Base-by-base conservation (phyloP, 352 stramenopile genomes). In the Pythium insidiosum region DNA sequence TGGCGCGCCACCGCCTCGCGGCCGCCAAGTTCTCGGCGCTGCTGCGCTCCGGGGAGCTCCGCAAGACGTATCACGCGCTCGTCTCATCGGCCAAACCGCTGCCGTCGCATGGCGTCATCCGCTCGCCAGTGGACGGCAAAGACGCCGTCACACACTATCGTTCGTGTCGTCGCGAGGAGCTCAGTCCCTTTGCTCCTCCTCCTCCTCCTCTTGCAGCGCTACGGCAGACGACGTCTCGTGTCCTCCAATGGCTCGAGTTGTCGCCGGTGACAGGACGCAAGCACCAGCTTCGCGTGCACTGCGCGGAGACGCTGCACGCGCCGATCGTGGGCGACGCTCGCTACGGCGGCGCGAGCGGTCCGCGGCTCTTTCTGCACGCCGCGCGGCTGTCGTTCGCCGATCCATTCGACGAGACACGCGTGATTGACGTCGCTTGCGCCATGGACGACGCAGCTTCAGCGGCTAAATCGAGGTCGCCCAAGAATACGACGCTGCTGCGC, bases 281-380 rank as follows among this genome's bases (percentile, higher is more conserved):
- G 41, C 76, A 82, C 23, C 76, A 85, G 48, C 50, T 86, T 4
- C 76, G 76, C 0, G 51, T 84, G 26, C 76, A 88, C 41, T 86
- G 71, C 15, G 56, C 71, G 4, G 29, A 67, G 13, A 48, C 42
- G 2, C 30, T 88, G 10, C 15, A 52, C 2, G 47, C 67, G 0
- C 71, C 76, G 9, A 82, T 88, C 22, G 53, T 86, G 0, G 76
- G 76, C 0, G 76, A 88, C 30, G 5, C 5, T 12, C 73, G 67
- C 33, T 70, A 85, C 33, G 56, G 58, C 13, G 56, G 57, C 2
- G 34, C 26, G 9, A 20, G 22, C 6, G 43, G 62, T 30, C 54
- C 7, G 0, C 35, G 76, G 13, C 28, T 88, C 21, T 73, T 70
- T 25, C 65, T 88, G 21, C 75, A 86, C 43, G 73, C 73, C 2